A percentile compares a stretch with the other conserved stretches of the same genome.
These are phyloP conservation scores for Geranium rotundifolium DNA, from an alignment of 345 rosid genomes.

Conservation along the genomic window DNA sequence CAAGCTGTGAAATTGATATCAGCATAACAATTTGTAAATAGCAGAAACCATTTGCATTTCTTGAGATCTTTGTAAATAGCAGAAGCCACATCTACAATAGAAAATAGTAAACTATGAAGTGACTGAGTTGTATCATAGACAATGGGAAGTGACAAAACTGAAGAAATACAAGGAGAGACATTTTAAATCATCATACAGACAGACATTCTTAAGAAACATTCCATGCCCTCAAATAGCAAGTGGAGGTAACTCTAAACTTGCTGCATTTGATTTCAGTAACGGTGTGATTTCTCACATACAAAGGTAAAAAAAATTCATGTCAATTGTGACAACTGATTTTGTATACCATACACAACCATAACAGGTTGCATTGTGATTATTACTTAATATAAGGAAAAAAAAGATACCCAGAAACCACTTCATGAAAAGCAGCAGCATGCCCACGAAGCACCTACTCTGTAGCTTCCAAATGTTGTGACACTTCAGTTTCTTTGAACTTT, in stretches of 20 bases:
- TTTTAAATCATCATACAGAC: too few relatives aligned
- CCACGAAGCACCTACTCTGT: constrained; percentile 30
- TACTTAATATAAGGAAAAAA: not conserved
- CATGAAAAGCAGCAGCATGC: constrained; percentile 2
- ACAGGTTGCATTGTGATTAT: constrained; percentile 8
- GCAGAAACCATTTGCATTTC: too few relatives aligned
- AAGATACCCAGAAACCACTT: constrained; percentile 1
- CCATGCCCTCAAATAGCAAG: too few relatives aligned
- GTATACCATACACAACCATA: constrained; percentile 1
- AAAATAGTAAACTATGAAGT: too few relatives aligned
- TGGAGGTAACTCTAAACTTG: not conserved
- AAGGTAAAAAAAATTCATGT: not conserved
- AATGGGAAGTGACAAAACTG: too few relatives aligned
- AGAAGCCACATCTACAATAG: not conserved
- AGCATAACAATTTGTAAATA: not conserved
- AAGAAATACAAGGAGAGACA: too few relatives aligned
- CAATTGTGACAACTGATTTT: constrained; percentile 5
- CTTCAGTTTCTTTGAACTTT: constrained; percentile 52
- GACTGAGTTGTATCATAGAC: too few relatives aligned
- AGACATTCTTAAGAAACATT: too few relatives aligned
- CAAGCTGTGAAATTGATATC: constrained; percentile 17
- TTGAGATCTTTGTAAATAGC: not conserved
- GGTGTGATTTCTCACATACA: not conserved
- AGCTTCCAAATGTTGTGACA: constrained; percentile 37
- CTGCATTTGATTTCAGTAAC: not conserved